Evolutionary conservation across 1,139 yeast genomes (phyloP), one percentile per base, ranked within the genome.

Genomic region (Scheffersomyces stambukii): DNA sequence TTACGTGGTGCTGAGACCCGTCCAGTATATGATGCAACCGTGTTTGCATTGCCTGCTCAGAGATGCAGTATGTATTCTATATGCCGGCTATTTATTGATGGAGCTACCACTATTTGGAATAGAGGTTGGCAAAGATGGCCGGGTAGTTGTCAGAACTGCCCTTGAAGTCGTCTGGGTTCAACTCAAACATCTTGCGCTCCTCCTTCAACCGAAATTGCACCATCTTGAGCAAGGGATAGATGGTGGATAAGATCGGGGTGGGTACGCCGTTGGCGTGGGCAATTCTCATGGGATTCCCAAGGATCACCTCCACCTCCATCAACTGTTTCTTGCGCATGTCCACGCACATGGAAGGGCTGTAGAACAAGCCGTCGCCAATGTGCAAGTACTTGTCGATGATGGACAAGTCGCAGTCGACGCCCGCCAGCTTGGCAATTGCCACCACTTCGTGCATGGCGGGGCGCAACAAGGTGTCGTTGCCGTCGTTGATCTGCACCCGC

Each of bases 301-400:
- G 57, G 37, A 84, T 77, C 13, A 75, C 76, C 46, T 81, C 88
- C 30, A 79, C 57, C 52, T 84, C 94, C 46, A 81, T 68, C 34
- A 78, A 77, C 44, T 81, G 81, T 13, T 77, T 76, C 52, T 81
- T 80, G 35, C 82, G 69, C 17, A 70, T 63, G 50, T 82, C 94
- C 9, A 82, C 77, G 41, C 76, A 68, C 88, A 81, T 81, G 12
- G 88, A 79, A 1, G 91, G 91, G 21, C 70, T 57, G 48, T 78
- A 81, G 58, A 75, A 77, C 18, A 66, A 55, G 4, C 83, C 84
- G 42, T 77, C 82, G 35, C 81, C 82, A 23, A 75, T 63, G 43
- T 70, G 71, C 30, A 75, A 53, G 67, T 75, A 75, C 35, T 46
- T 52, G 13, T 74, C 69, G 33, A 69, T 64, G 24, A 60, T 53